Conservation (phyloP, 2,329 filamentous ascomycete species). For the Claviceps paspali region DNA sequence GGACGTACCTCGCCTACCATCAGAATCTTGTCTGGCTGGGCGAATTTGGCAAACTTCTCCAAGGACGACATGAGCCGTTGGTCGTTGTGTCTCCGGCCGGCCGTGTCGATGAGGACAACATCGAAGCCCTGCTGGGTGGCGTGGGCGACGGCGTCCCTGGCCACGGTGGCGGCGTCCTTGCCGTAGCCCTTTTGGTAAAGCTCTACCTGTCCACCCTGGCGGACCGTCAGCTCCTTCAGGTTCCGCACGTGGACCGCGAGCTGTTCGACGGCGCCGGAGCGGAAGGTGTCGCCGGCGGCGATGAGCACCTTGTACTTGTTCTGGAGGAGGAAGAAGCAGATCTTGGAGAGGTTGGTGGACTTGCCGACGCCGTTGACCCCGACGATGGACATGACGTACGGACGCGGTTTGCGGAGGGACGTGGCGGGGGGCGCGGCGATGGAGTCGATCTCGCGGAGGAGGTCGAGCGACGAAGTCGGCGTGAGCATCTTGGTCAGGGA, state of each 20-base stretch:
- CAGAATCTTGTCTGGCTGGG: constrained; percentile 92
- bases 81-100: constrained; percentile 89
- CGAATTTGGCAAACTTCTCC: constrained; percentile 95
- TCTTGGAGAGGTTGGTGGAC: constrained; percentile 93
- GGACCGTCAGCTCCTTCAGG: constrained; percentile 69
- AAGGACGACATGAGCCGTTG: constrained; percentile 88
- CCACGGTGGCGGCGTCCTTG: constrained; percentile 90
- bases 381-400: constrained; percentile 96
- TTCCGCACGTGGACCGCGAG: constrained; percentile 90
- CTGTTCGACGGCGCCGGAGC: constrained; percentile 92
- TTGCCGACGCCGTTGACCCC: constrained; percentile 98
- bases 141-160: constrained; percentile 79
- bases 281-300: constrained; percentile 90
- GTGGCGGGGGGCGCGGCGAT: constrained; percentile 52
- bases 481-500: constrained; percentile 92
- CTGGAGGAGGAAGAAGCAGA: constrained; percentile 93
- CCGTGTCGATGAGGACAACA: constrained; percentile 93
- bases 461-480: constrained; percentile 83
- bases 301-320: constrained; percentile 95
- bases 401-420: constrained; percentile 50
- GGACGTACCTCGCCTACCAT: constrained; percentile 57
- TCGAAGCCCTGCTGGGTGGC: constrained; percentile 66
- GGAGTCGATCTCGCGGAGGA: constrained; percentile 81
- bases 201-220: constrained; percentile 75
- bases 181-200: constrained; percentile 96